A percentile compares a stretch with the other conserved stretches of the same genome.
Evolutionary conservation across 148 eudicot species (phyloP).

Genomic region (Gaultheria prostrata): DNA sequence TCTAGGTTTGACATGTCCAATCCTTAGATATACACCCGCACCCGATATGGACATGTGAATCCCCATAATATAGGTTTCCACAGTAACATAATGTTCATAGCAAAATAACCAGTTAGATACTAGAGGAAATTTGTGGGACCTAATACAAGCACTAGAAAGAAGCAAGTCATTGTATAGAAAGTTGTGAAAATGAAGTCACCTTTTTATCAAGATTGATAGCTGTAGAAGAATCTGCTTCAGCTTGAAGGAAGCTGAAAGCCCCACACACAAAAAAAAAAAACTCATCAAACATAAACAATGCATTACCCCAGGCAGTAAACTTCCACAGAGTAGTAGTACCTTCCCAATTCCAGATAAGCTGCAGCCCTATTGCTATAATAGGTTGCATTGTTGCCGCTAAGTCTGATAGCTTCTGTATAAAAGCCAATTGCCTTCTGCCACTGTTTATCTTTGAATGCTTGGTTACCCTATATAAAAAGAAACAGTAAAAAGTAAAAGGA

Average conservation of each 20-base stretch:
- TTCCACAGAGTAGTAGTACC: constrained; percentile 35
- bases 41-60: not conserved
- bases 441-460: constrained; percentile 81
- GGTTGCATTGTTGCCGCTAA: constrained; percentile 69
- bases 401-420: constrained; percentile 88
- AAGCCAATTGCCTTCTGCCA: constrained; percentile 76
- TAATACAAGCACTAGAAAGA: not conserved
- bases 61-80: not conserved
- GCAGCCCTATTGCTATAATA: constrained; percentile 85
- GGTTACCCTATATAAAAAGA: constrained; percentile 59
- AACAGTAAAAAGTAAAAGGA: not conserved
- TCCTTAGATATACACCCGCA: not conserved
- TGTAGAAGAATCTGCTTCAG: constrained; percentile 78
- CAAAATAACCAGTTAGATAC: not conserved
- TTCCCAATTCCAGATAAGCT: constrained; percentile 68
- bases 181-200: constrained; percentile 30
- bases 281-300: not conserved
- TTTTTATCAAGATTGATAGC: constrained; percentile 88
- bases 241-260: constrained; percentile 65
- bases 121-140: not conserved
- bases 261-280: constrained; percentile 4
- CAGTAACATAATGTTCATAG: not conserved
- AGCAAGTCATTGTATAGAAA: not conserved
- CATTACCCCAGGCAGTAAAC: constrained; percentile 10
- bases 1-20: not conserved